Conservation (phyloP, 2,329 filamentous ascomycete genomes). For the Talaromyces amestolkiae region DNA sequence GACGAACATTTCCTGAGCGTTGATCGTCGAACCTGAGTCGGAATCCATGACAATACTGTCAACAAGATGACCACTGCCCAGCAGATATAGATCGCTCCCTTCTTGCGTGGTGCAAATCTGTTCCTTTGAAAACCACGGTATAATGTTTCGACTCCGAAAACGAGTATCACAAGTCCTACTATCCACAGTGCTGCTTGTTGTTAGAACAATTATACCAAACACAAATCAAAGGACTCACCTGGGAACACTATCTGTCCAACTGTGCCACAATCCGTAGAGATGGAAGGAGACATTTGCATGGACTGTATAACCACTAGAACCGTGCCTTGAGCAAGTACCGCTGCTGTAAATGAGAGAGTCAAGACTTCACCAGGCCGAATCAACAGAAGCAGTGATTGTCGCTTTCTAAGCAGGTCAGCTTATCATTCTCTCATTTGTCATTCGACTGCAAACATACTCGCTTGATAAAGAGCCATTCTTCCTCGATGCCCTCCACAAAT, state of each 20-base stretch:
- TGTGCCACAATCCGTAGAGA: slow-evolving; percentile 13
- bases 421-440: neutral
- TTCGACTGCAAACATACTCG: slow-evolving; percentile 14
- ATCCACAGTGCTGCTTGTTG: slow-evolving; percentile 26
- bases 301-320: slow-evolving; percentile 21
- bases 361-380: slow-evolving; percentile 23
- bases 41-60: slow-evolving; percentile 26
- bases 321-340: slow-evolving; percentile 22
- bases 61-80: slow-evolving; percentile 20
- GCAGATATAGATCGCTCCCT: slow-evolving; percentile 23
- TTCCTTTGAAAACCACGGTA: slow-evolving; percentile 21
- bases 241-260: slow-evolving; percentile 27
- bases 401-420: slow-evolving; percentile 13
- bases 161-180: slow-evolving; percentile 25
- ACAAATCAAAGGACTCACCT: slow-evolving; percentile 1
- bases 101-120: slow-evolving; percentile 21
- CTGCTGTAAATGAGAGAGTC: slow-evolving; percentile 21
- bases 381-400: slow-evolving; percentile 11
- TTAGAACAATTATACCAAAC: neutral
- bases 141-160: slow-evolving; percentile 26
- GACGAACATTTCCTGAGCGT: slow-evolving; percentile 22
- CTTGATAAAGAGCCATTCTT: neutral
- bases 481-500: slow-evolving; percentile 16
- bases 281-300: slow-evolving; percentile 16
- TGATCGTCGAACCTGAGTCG: slow-evolving; percentile 21